Conservation (phyloP, 345 rosid species). For the Syzygium grande region DNA sequence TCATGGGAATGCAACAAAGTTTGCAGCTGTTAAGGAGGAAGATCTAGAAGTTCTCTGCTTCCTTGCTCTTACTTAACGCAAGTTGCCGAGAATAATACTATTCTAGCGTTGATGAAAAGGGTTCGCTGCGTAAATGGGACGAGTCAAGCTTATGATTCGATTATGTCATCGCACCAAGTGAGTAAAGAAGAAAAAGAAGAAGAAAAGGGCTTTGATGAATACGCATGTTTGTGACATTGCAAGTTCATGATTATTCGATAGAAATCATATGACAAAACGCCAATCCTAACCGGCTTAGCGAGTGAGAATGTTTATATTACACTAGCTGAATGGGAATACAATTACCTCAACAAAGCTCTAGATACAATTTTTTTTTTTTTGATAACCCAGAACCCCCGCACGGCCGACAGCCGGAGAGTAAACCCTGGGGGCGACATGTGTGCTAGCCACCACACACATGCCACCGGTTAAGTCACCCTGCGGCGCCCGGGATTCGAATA, state of each 20-base stretch:
- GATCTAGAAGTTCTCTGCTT: neutral
- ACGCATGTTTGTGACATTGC: no score
- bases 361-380: neutral
- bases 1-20: neutral
- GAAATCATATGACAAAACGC: fast-evolving
- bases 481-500: no score
- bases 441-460: no score
- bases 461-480: no score
- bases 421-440: no score
- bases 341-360: fast-evolving
- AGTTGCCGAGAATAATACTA: neutral
- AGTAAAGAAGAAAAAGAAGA: neutral
- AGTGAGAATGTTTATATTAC: neutral
- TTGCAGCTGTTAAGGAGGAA: neutral
- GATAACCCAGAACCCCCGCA: no score
- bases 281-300: neutral
- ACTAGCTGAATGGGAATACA: neutral
- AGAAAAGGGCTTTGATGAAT: no score
- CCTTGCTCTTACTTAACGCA: neutral
- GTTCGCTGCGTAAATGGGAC: neutral
- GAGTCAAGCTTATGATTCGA: neutral
- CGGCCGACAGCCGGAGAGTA: no score
- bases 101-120: neutral
- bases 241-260: neutral
- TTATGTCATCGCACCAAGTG: neutral